phyloP scores from a whole-genome alignment of 352 stramenopile genomes.

The Pilasporangium apinafurcum region DNA sequence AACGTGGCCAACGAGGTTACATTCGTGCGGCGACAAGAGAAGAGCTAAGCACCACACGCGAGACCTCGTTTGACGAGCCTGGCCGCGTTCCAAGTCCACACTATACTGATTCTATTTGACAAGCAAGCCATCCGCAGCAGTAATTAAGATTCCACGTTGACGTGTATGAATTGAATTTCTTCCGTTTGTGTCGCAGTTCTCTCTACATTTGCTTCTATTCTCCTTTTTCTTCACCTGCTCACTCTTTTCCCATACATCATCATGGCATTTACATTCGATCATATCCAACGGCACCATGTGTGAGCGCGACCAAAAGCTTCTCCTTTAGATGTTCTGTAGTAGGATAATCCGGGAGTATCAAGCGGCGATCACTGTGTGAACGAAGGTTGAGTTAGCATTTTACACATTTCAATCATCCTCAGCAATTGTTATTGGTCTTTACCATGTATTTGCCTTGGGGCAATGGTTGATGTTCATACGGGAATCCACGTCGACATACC shows the following conservation, averaged over 20 bases:
- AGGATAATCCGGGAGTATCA: conserved; percentile 66
- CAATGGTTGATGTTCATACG: conserved; percentile 35
- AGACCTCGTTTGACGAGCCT: conserved; percentile 43
- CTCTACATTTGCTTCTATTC: conserved; percentile 2
- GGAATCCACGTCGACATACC: conserved; percentile 67
- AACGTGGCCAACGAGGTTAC: conserved; percentile 37
- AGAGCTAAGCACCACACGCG: not conserved
- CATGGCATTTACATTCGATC: conserved; percentile 66
- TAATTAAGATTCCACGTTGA: too few relatives aligned
- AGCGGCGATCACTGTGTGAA: conserved; percentile 43
- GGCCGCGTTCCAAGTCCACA: conserved; percentile 44
- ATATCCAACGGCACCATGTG: conserved; percentile 62
- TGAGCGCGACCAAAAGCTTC: conserved; percentile 55
- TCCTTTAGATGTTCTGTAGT: conserved; percentile 39
- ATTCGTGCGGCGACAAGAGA: conserved; percentile 21
- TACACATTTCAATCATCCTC: not conserved
- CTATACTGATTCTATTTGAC: conserved; percentile 30
- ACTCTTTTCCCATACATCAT: conserved; percentile 1
- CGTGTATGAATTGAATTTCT: too few relatives aligned
- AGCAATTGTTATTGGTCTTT: conserved; percentile 2
- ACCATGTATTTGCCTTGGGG: conserved; percentile 77
- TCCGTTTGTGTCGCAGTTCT: too few relatives aligned
- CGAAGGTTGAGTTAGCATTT: conserved; percentile 7
- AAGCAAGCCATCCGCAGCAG: too few relatives aligned
- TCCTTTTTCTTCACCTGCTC: not conserved